Evolutionary conservation across 495 filamentous ascomycete species (phyloP).

Genomic region (Xylaria castorea): DNA sequence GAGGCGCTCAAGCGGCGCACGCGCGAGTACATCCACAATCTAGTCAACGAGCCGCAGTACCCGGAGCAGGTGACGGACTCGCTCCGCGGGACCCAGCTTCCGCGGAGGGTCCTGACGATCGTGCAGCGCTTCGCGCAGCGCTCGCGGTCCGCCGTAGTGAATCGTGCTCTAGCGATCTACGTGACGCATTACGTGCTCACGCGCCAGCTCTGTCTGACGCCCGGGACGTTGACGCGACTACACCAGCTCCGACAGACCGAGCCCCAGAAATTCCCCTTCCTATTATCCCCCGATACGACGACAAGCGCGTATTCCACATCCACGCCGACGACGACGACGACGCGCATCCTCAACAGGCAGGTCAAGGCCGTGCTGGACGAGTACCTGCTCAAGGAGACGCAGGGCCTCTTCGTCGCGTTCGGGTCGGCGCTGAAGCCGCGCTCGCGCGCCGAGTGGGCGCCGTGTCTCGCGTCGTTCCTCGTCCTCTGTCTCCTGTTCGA

Average conservation of each 20-base stretch:
- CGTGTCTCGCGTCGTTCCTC: slow-evolving; percentile 58
- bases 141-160: slow-evolving; percentile 47
- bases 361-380: slow-evolving; percentile 60
- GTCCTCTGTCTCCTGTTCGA: slow-evolving; percentile 62
- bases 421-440: slow-evolving; percentile 56
- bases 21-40: slow-evolving; percentile 52
- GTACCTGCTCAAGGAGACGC: slow-evolving; percentile 53
- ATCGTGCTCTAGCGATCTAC: slow-evolving; percentile 54
- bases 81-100: slow-evolving; percentile 49
- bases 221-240: slow-evolving; percentile 44
- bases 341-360: slow-evolving; percentile 59
- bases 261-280: not conserved
- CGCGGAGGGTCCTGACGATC: slow-evolving; percentile 49
- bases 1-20: slow-evolving; percentile 49
- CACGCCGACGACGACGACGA: slow-evolving; percentile 33
- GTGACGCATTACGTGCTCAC: slow-evolving; percentile 60
- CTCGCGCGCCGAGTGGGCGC: slow-evolving; percentile 56
- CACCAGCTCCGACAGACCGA: slow-evolving; percentile 34
- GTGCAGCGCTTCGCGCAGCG: slow-evolving; percentile 48
- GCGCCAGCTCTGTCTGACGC: slow-evolving; percentile 54
- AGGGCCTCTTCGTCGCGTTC: slow-evolving; percentile 53
- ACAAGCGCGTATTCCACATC: not conserved
- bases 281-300: not conserved
- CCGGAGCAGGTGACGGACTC: slow-evolving; percentile 53
- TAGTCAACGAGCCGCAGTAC: slow-evolving; percentile 48